phyloP scores from a whole-genome alignment of 2,329 filamentous ascomycete species.

The Penicillium digitatum region DNA sequence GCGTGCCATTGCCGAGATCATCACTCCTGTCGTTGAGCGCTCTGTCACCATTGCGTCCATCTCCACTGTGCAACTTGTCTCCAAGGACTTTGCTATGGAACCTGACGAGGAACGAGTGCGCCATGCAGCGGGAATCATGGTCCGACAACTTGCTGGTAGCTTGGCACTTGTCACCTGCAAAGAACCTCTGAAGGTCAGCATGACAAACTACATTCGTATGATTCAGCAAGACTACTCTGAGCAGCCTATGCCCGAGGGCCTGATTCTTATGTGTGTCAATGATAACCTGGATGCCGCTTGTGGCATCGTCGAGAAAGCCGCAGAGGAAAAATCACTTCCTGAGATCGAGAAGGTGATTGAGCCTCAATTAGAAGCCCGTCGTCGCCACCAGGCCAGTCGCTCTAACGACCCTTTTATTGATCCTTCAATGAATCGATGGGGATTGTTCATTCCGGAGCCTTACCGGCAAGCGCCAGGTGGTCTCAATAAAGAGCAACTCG shows the following conservation, averaged over 20 bases:
- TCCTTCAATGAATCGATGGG: constrained; percentile 78
- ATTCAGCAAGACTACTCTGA: constrained; percentile 63
- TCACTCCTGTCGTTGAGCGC: constrained; percentile 92
- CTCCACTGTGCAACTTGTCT: constrained; percentile 89
- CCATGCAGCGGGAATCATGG: constrained; percentile 85
- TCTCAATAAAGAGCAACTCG: constrained; percentile 85
- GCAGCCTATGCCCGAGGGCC: constrained; percentile 81
- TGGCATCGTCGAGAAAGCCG: constrained; percentile 89
- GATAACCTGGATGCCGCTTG: constrained; percentile 94
- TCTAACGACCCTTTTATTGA: constrained; percentile 84
- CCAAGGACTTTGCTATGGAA: constrained; percentile 94
- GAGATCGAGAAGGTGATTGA: constrained; percentile 96
- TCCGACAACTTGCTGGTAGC: constrained; percentile 89
- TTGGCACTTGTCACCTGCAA: constrained; percentile 97
- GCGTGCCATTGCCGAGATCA: constrained; percentile 90
- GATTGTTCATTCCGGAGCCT: constrained; percentile 87
- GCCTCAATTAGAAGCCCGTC: constrained; percentile 70
- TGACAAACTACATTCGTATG: constrained; percentile 95
- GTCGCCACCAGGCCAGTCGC: constrained; percentile 68
- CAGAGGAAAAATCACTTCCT: constrained; percentile 84
- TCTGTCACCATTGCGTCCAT: constrained; percentile 98
- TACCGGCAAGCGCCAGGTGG: constrained; percentile 81
- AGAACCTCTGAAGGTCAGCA: constrained; percentile 91
- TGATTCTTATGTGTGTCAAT: constrained; percentile 98
- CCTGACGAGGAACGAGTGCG: constrained; percentile 82